These are phyloP conservation scores for Periconia digitata DNA, from an alignment of 2,329 filamentous ascomycete genomes.

Conservation along the genomic window DNA sequence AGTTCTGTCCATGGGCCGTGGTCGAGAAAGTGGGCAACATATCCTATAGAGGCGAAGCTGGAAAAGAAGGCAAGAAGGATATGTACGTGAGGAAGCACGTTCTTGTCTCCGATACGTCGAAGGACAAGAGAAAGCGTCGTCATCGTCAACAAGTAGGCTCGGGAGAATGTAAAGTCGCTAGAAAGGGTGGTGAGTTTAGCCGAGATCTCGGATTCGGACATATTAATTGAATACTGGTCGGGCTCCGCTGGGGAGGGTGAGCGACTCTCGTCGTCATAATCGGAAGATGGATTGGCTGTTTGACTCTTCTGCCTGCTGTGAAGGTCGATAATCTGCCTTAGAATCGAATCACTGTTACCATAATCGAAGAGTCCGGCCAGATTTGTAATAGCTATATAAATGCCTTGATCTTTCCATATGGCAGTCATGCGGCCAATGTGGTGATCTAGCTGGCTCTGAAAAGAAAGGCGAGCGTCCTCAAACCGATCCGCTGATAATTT, in stretches of 20 bases:
- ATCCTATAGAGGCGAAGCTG: slow-evolving; percentile 40
- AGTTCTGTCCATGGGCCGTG: slow-evolving; percentile 59
- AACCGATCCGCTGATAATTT: slow-evolving; percentile 53
- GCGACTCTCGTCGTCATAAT: slow-evolving; percentile 18
- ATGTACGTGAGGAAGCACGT: slow-evolving; percentile 65
- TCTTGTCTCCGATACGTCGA: slow-evolving; percentile 57
- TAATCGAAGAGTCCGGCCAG: slow-evolving; percentile 58
- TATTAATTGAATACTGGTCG: slow-evolving; percentile 12
- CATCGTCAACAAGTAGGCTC: slow-evolving; percentile 47
- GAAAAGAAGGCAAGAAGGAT: slow-evolving; percentile 63
- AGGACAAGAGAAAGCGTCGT: slow-evolving; percentile 53
- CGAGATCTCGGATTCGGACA: slow-evolving; percentile 21
- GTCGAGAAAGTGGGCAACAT: slow-evolving; percentile 31
- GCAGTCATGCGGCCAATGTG: slow-evolving; percentile 58
- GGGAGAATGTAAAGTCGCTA: slow-evolving; percentile 24
- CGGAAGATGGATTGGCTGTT: slow-evolving; percentile 11
- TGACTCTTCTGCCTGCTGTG: slow-evolving; percentile 12
- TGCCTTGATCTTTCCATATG: slow-evolving; percentile 60
- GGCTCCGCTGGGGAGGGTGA: slow-evolving; percentile 18
- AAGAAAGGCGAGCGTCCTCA: slow-evolving; percentile 49
- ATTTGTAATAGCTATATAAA: slow-evolving; percentile 61
- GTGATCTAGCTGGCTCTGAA: slow-evolving; percentile 56
- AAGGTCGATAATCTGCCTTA: slow-evolving; percentile 32
- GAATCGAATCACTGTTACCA: slow-evolving; percentile 48
- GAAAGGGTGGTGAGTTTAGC: slow-evolving; percentile 16